Conservation (phyloP, 306 rosid genomes). For the Gastrolobium villosum region DNA sequence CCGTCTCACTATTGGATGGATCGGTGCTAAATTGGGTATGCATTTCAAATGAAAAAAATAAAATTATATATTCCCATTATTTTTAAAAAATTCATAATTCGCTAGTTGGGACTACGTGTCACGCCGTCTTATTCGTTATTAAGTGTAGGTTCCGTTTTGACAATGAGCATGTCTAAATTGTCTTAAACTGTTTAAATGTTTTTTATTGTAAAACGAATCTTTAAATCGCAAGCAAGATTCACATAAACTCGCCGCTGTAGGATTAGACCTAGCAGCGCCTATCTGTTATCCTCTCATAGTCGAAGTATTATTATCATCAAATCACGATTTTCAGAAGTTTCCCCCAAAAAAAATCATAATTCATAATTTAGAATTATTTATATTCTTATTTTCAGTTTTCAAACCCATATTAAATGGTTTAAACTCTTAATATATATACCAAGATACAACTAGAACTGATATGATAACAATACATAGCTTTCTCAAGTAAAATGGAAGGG, state of each 20-base stretch:
- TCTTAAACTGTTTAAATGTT: background rate
- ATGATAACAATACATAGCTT: too few species aligned
- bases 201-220: slow-evolving; percentile 6
- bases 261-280: background rate
- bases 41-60: background rate
- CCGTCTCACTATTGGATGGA: background rate
- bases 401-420: background rate
- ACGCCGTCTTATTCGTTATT: too few species aligned
- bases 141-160: too few species aligned
- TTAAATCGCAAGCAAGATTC: background rate
- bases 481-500: too few species aligned
- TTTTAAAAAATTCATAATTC: too few species aligned
- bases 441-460: too few species aligned
- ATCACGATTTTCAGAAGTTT: too few species aligned
- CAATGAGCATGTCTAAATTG: background rate
- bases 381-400: background rate
- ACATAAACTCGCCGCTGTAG: background rate
- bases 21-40: background rate
- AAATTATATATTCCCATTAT: too few species aligned
- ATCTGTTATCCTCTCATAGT: background rate
- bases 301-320: background rate
- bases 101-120: too few species aligned
- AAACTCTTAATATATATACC: too few species aligned
- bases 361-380: background rate
- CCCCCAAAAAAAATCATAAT: background rate